phyloP scores from a whole-genome alignment of 495 filamentous ascomycete genomes.

The Hyaloscypha finlandica region DNA sequence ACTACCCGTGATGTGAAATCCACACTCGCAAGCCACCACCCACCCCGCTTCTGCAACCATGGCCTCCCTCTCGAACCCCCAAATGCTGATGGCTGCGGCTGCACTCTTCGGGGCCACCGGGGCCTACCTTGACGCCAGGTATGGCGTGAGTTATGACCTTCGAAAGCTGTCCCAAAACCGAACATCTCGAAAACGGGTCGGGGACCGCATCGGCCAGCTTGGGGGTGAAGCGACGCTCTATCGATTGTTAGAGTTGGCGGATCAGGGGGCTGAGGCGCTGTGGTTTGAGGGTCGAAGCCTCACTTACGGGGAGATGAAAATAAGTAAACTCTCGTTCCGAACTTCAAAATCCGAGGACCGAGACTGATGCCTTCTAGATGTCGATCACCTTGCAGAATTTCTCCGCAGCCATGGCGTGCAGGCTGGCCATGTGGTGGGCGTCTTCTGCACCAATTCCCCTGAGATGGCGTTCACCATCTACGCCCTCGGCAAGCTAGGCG shows the following conservation, averaged over 20 bases:
- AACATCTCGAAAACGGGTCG: not conserved
- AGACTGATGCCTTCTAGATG: not conserved
- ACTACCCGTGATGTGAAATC: too few relatives aligned
- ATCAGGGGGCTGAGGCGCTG: constrained; percentile 42
- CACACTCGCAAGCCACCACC: too few relatives aligned
- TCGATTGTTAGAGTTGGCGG: constrained; percentile 42
- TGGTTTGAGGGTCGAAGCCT: constrained; percentile 52
- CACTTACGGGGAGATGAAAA: constrained; percentile 48
- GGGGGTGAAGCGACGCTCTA: constrained; percentile 46
- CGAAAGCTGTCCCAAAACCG: not conserved
- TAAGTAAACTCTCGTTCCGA: constrained; percentile 34
- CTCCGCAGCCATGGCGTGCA: constrained; percentile 39
- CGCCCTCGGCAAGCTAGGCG: constrained; percentile 7
- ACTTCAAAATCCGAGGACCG: not conserved
- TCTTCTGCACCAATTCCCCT: constrained; percentile 40
- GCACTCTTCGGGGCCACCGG: not conserved
- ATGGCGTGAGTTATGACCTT: not conserved
- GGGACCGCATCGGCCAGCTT: constrained; percentile 18
- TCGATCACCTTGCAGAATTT: constrained; percentile 37
- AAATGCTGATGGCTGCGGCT: not conserved
- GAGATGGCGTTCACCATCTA: constrained; percentile 15
- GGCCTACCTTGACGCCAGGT: constrained; percentile 1
- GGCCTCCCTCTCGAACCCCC: not conserved
- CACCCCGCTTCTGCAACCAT: not conserved
- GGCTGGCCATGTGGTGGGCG: constrained; percentile 44